Evolutionary conservation across 2,329 filamentous ascomycete species (phyloP).

Genomic region (Pestalotiopsis sp.): DNA sequence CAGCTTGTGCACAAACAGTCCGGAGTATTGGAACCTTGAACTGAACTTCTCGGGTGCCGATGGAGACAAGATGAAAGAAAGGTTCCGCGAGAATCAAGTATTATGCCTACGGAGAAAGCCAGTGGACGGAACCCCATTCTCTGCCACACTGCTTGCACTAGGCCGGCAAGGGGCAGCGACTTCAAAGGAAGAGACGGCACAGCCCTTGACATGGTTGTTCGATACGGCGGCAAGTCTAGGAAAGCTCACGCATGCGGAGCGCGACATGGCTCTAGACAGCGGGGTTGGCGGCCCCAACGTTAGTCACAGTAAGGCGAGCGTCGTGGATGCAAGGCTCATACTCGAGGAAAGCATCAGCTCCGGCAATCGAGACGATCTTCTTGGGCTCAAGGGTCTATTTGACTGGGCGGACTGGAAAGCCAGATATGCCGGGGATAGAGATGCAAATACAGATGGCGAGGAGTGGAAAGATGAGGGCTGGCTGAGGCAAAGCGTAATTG

Average conservation of each 20-base stretch:
- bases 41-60: slow-evolving; percentile 72
- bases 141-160: slow-evolving; percentile 73
- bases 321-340: slow-evolving; percentile 72
- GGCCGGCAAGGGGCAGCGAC: slow-evolving; percentile 45
- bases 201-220: slow-evolving; percentile 77
- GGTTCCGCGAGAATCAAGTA: slow-evolving; percentile 71
- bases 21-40: slow-evolving; percentile 79
- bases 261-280: slow-evolving; percentile 60
- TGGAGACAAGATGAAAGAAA: slow-evolving; percentile 60
- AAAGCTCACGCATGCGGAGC: slow-evolving; percentile 66
- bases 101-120: slow-evolving; percentile 74
- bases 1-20: slow-evolving; percentile 59
- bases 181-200: slow-evolving; percentile 30
- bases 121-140: slow-evolving; percentile 69
- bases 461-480: slow-evolving; percentile 49
- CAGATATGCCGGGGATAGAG: slow-evolving; percentile 21
- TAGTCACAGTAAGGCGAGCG: slow-evolving; percentile 40
- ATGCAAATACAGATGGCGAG: slow-evolving; percentile 1
- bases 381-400: slow-evolving; percentile 56
- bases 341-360: slow-evolving; percentile 53
- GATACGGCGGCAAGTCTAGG: slow-evolving; percentile 54
- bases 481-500: slow-evolving; percentile 58
- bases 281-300: slow-evolving; percentile 51
- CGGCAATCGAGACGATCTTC: slow-evolving; percentile 36
- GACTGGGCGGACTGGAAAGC: slow-evolving; percentile 56